Evolutionary conservation across 768 basidiomycete species (phyloP).

Genomic region (Amyloporia xantha): DNA sequence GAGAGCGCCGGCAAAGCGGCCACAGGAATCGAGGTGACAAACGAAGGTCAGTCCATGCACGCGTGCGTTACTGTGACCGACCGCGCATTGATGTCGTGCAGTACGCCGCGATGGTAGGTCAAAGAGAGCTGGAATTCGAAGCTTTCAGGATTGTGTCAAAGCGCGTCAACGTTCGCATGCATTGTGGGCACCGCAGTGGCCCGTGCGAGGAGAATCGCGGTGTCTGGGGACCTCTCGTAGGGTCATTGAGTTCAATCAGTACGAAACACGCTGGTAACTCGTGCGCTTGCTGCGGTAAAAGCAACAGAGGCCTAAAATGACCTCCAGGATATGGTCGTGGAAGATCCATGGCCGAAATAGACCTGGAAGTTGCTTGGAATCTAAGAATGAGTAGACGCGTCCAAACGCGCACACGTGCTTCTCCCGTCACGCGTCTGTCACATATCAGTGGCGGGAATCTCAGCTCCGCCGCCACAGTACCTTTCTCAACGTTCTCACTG

Average conservation of each 20-base stretch:
- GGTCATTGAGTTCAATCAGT: not conserved
- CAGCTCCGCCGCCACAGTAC: not conserved
- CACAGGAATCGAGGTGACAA: not conserved
- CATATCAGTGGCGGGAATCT: not conserved
- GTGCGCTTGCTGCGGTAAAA: too few relatives aligned
- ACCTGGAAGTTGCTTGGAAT: too few relatives aligned
- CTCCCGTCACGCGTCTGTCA: not conserved
- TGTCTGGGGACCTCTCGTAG: not conserved
- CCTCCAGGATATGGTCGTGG: too few relatives aligned
- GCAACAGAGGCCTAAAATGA: too few relatives aligned
- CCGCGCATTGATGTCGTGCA: not conserved
- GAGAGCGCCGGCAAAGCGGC: not conserved
- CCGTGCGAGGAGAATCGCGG: not conserved
- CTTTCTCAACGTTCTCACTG: constrained; percentile 21
- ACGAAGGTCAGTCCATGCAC: not conserved
- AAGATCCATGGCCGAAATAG: too few relatives aligned
- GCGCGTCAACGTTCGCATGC: not conserved
- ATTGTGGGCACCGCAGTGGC: not conserved
- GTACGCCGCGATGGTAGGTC: too few relatives aligned
- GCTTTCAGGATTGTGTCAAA: not conserved
- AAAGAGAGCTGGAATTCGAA: not conserved
- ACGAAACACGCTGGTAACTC: not conserved
- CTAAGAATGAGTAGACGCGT: not conserved
- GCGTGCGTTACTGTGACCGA: not conserved
- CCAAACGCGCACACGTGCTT: not conserved